A percentile compares a stretch with the other conserved stretches of the same genome.
Evolutionary conservation across 2,329 filamentous ascomycete species (phyloP).

Genomic region (Calonectria crousiana): DNA sequence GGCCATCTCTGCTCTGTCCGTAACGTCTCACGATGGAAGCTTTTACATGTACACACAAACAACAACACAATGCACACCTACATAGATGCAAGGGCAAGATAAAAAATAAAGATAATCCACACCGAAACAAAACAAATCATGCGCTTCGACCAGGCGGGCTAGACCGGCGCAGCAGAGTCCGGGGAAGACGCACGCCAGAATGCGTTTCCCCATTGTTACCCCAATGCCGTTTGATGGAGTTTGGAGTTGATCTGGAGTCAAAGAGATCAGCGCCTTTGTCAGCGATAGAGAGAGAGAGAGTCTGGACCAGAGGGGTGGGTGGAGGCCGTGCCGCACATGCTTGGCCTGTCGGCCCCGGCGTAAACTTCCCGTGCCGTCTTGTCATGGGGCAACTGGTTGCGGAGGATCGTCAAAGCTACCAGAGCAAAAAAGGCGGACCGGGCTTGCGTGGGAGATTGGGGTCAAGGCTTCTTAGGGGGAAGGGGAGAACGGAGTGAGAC

Average conservation of each 20-base stretch:
- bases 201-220: background rate
- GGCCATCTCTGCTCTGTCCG: constrained; percentile 19
- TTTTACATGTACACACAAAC: constrained; percentile 17
- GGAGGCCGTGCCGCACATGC: background rate
- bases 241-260: constrained; percentile 10
- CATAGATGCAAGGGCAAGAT: constrained; percentile 30
- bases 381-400: constrained; percentile 19
- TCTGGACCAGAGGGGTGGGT: background rate
- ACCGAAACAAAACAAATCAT: background rate
- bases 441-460: background rate
- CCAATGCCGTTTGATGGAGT: constrained; percentile 8
- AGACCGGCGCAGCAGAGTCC: background rate
- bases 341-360: background rate
- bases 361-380: constrained; percentile 14
- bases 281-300: background rate
- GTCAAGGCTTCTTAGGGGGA: background rate
- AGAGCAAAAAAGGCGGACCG: background rate
- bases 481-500: background rate
- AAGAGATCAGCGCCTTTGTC: background rate
- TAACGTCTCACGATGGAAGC: constrained; percentile 30
- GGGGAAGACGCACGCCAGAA: background rate
- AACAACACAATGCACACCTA: constrained; percentile 17
- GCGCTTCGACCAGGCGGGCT: background rate
- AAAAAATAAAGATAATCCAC: constrained; percentile 22
- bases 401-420: constrained; percentile 18